Conservation (phyloP, 2,329 filamentous ascomycete species). For the Penicillium paneum region DNA sequence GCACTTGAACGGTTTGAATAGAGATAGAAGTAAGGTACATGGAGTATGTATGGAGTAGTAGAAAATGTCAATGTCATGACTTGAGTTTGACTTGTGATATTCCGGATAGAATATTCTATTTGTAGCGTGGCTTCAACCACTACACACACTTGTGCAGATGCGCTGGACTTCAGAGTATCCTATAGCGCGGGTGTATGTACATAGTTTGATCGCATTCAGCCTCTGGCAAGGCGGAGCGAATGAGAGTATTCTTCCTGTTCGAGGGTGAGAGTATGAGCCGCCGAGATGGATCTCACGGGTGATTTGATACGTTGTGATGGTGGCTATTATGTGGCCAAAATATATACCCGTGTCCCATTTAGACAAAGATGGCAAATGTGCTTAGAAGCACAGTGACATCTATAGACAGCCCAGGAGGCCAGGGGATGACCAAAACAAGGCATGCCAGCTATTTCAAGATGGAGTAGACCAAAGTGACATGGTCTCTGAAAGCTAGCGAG, state of each 20-base stretch:
- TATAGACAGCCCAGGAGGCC: neutral
- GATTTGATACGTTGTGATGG: neutral
- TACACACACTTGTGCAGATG: neutral
- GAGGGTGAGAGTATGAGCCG: neutral
- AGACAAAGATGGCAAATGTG: neutral
- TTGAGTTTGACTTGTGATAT: neutral
- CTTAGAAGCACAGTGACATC: neutral
- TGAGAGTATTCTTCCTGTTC: neutral
- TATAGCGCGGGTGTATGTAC: slow-evolving; percentile 4
- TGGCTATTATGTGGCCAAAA: neutral
- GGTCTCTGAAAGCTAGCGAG: neutral
- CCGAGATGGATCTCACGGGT: neutral
- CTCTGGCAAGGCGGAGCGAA: neutral
- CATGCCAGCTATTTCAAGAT: neutral
- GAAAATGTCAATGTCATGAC: neutral
- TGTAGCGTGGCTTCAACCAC: neutral
- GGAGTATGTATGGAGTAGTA: too few species aligned
- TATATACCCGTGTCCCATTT: neutral
- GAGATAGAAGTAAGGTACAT: neutral
- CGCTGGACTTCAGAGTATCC: neutral
- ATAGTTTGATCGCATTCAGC: neutral
- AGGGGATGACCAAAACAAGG: neutral
- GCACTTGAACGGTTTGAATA: neutral
- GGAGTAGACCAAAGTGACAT: neutral
- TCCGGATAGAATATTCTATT: neutral